These are phyloP conservation scores for Malassezia slooffiae DNA, from an alignment of 1,284 basidiomycete species.

Conservation along the genomic window DNA sequence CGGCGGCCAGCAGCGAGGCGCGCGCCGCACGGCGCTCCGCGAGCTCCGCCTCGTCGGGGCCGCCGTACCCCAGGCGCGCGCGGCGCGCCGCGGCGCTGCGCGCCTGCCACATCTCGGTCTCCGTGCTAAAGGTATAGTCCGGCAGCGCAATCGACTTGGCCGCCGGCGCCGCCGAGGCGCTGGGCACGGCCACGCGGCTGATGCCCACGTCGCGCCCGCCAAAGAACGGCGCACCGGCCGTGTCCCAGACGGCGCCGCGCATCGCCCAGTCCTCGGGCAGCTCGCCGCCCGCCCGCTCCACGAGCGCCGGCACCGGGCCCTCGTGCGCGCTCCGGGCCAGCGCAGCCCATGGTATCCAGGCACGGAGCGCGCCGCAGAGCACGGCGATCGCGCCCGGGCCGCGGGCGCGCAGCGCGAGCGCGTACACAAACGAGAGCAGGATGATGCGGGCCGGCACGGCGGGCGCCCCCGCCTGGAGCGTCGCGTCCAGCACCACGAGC, in stretches of 20 bases:
- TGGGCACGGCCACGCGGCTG: too few relatives aligned
- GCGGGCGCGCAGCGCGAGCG: conserved; percentile 19
- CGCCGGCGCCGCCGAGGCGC: too few relatives aligned
- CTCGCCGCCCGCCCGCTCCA: conserved; percentile 53
- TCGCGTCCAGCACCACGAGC: conserved; percentile 50
- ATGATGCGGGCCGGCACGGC: conserved; percentile 43
- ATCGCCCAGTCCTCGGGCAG: conserved; percentile 91
- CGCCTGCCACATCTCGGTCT: too few relatives aligned
- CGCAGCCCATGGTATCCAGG: conserved; percentile 74
- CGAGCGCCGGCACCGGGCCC: conserved; percentile 8
- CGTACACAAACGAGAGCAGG: conserved; percentile 55
- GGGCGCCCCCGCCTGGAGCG: conserved; percentile 72
- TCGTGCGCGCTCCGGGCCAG: conserved; percentile 48
- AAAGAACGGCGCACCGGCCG: neutral
- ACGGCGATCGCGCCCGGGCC: conserved; percentile 19
- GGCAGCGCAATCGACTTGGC: too few relatives aligned
- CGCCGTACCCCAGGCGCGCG: too few relatives aligned
- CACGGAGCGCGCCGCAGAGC: conserved; percentile 56
- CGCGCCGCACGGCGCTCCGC: neutral
- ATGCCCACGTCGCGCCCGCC: too few relatives aligned
- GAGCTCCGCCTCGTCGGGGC: too few relatives aligned
- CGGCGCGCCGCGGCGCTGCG: too few relatives aligned
- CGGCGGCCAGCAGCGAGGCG: neutral
- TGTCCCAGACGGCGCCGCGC: conserved; percentile 81
- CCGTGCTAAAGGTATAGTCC: too few relatives aligned